These are phyloP conservation scores for Aspergillus floridensis DNA, from an alignment of 2,329 filamentous ascomycete genomes.

Conservation along the genomic window DNA sequence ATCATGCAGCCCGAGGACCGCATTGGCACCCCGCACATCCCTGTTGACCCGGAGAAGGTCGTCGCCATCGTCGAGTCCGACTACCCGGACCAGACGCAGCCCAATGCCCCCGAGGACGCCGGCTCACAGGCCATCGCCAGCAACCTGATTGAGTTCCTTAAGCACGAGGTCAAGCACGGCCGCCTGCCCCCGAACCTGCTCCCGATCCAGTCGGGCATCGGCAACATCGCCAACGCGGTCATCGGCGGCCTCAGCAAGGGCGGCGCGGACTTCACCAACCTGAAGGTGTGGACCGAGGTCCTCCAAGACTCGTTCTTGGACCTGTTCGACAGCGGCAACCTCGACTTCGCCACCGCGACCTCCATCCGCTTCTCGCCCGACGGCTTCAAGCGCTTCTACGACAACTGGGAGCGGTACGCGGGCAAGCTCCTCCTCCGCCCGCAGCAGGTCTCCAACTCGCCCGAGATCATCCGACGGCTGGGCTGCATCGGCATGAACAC, in stretches of 20 bases:
- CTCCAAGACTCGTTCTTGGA: constrained; percentile 91
- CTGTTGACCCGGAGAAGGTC: constrained; percentile 79
- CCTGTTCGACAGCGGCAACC: constrained; percentile 81
- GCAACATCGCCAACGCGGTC: constrained; percentile 91
- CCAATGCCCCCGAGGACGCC: constrained; percentile 74
- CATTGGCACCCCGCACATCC: constrained; percentile 78
- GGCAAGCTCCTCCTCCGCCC: constrained; percentile 80
- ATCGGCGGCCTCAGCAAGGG: constrained; percentile 74
- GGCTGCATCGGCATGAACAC: constrained; percentile 95
- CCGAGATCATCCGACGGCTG: constrained; percentile 83
- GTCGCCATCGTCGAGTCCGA: constrained; percentile 81
- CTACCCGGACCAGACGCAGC: constrained; percentile 73
- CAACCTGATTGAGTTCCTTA: constrained; percentile 80
- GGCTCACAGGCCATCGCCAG: constrained; percentile 68
- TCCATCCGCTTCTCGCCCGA: constrained; percentile 88
- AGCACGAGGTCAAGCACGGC: constrained; percentile 78
- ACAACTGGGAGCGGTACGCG: constrained; percentile 75
- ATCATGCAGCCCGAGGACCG: constrained; percentile 83
- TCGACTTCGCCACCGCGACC: constrained; percentile 87
- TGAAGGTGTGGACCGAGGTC: constrained; percentile 92
- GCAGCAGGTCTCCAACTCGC: constrained; percentile 86
- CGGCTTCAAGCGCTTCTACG: constrained; percentile 87
- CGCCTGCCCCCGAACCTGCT: constrained; percentile 74
- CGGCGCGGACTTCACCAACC: constrained; percentile 75
- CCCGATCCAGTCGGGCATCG: constrained; percentile 82